Percentiles rank a stretch among this genome's conserved stretches.
Conservation (phyloP, 2,329 filamentous ascomycete genomes). For the Aureobasidium vineae region DNA sequence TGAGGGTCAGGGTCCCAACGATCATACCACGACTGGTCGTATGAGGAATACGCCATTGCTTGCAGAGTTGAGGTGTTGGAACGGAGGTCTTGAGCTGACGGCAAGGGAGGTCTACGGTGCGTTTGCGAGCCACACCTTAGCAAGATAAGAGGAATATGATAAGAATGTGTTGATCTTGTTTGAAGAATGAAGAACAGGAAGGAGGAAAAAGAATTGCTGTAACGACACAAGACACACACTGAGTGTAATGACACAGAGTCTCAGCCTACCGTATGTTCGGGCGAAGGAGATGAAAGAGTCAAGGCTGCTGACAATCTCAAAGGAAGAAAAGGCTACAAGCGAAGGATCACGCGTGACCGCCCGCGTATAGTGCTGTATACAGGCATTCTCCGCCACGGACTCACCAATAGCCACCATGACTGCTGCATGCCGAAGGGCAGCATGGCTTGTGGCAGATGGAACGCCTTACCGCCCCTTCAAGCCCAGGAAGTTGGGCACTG, state of each 20-base stretch:
- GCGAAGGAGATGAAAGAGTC: conserved; percentile 5
- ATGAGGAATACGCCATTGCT: background rate
- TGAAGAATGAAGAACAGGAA: conserved; percentile 17
- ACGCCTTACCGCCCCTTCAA: conserved; percentile 8
- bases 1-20: background rate
- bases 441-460: conserved; percentile 9
- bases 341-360: conserved; percentile 25
- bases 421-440: conserved; percentile 7
- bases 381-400: background rate
- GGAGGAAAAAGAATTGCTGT: background rate
- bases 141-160: conserved; percentile 11
- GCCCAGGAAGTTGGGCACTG: background rate
- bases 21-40: conserved; percentile 16
- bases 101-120: background rate
- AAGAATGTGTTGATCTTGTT: background rate
- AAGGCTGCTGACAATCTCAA: conserved; percentile 24
- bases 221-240: background rate
- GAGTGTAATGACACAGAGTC: conserved; percentile 11
- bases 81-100: background rate
- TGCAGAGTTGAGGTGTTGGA: background rate
- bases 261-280: conserved; percentile 18
- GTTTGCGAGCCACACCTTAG: background rate
- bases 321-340: conserved; percentile 5
- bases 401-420: conserved; percentile 15
- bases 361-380: conserved; percentile 24